These are phyloP conservation scores for Vicia faba DNA, from an alignment of 306 rosid genomes.

Conservation along the genomic window DNA sequence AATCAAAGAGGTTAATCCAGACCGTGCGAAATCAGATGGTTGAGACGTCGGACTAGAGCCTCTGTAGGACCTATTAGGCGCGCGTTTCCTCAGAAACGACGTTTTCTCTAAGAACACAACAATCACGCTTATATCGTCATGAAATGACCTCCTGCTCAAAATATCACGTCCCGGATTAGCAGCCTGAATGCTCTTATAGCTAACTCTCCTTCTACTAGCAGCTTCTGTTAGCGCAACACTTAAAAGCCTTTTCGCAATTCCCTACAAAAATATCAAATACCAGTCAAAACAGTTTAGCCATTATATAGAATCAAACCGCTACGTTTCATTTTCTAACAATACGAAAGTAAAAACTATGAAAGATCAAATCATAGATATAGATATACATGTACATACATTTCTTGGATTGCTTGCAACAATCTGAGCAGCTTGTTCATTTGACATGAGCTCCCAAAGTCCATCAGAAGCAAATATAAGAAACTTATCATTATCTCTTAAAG, in stretches of 20 bases:
- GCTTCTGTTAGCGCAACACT: not conserved
- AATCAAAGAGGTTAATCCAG: not conserved
- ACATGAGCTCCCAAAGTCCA: not conserved
- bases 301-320: too few species aligned
- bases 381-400: not conserved
- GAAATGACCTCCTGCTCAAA: not conserved
- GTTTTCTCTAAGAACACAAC: not conserved
- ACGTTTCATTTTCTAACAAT: too few species aligned
- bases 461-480: conserved; percentile 9
- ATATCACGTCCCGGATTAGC: not conserved
- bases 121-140: not conserved
- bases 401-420: not conserved
- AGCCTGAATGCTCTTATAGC: not conserved
- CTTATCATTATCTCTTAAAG: not conserved
- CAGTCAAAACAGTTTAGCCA: not conserved
- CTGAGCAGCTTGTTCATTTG: not conserved
- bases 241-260: conserved; percentile 14
- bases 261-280: not conserved
- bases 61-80: not conserved
- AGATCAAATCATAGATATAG: not conserved
- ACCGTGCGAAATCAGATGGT: not conserved
- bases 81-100: not conserved
- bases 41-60: fast-evolving
- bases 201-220: not conserved
- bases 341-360: not conserved